Evolutionary conservation across 495 filamentous ascomycete genomes (phyloP).

Genomic region (Aspergillus affinis): DNA sequence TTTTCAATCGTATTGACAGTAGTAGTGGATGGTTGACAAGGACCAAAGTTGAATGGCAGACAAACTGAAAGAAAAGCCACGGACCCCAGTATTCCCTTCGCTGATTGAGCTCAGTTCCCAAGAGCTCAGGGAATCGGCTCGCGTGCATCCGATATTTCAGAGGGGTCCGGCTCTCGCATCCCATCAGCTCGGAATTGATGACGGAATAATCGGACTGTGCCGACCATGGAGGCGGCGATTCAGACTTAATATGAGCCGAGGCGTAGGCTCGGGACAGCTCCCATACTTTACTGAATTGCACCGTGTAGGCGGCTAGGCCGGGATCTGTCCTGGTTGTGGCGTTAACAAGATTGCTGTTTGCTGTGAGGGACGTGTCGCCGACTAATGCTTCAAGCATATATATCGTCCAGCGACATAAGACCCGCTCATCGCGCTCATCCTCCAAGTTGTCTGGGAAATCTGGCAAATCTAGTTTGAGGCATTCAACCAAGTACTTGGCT

Average conservation of each 20-base stretch:
- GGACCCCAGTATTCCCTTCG: slow-evolving; percentile 45
- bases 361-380: slow-evolving; percentile 18
- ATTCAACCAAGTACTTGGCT: slow-evolving; percentile 38
- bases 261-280: slow-evolving; percentile 41
- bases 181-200: slow-evolving; percentile 41
- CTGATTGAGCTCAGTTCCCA: slow-evolving; percentile 31
- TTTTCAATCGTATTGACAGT: slow-evolving; percentile 41
- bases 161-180: slow-evolving; percentile 45
- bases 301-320: slow-evolving; percentile 35
- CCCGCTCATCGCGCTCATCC: slow-evolving; percentile 34
- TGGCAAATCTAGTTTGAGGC: slow-evolving; percentile 21
- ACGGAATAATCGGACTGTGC: slow-evolving; percentile 42
- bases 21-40: slow-evolving; percentile 46
- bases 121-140: slow-evolving; percentile 37
- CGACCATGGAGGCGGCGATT: slow-evolving; percentile 41
- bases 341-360: slow-evolving; percentile 13
- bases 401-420: slow-evolving; percentile 39
- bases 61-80: slow-evolving; percentile 44
- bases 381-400: slow-evolving; percentile 40
- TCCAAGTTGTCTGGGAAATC: slow-evolving; percentile 15
- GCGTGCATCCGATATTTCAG: slow-evolving; percentile 40
- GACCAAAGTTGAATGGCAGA: slow-evolving; percentile 43
- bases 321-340: slow-evolving; percentile 29
- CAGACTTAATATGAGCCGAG: slow-evolving; percentile 25
- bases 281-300: slow-evolving; percentile 42